phyloP scores from a whole-genome alignment of 805 yeast species.

The Candida maris region DNA sequence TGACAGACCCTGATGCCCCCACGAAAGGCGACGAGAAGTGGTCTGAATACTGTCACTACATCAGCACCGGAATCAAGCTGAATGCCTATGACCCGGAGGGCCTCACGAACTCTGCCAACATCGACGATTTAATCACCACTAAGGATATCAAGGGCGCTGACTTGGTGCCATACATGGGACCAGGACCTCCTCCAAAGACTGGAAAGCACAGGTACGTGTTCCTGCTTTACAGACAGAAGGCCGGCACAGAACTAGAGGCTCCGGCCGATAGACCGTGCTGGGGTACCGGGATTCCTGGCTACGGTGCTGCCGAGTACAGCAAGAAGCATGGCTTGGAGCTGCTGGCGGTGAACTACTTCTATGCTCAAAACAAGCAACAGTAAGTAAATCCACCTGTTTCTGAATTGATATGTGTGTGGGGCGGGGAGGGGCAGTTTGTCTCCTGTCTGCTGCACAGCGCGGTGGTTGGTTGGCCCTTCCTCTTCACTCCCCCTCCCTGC shows the following conservation, averaged over 20 bases:
- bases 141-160: conserved; percentile 39
- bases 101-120: conserved; percentile 18
- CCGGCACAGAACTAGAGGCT: conserved; percentile 34
- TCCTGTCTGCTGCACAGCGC: background rate
- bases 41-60: conserved; percentile 84
- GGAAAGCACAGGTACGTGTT: conserved; percentile 87
- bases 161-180: conserved; percentile 65
- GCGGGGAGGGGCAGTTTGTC: no score
- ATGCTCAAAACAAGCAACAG: conserved; percentile 57
- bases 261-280: conserved; percentile 64
- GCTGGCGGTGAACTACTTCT: conserved; percentile 77
- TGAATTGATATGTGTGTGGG: no score
- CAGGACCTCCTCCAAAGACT: conserved; percentile 86
- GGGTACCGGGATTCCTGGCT: conserved; percentile 83
- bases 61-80: conserved; percentile 52
- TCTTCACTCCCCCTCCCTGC: no score
- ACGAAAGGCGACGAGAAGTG: conserved; percentile 75
- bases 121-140: conserved; percentile 32
- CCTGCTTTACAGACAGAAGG: conserved; percentile 66
- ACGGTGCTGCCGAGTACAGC: conserved; percentile 77
- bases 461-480: no score
- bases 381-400: no score
- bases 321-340: conserved; percentile 57
- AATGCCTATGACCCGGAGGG: conserved; percentile 35
- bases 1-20: conserved; percentile 96